Conservation (phyloP, 345 rosid genomes). For the Durio zibethinus region DNA sequence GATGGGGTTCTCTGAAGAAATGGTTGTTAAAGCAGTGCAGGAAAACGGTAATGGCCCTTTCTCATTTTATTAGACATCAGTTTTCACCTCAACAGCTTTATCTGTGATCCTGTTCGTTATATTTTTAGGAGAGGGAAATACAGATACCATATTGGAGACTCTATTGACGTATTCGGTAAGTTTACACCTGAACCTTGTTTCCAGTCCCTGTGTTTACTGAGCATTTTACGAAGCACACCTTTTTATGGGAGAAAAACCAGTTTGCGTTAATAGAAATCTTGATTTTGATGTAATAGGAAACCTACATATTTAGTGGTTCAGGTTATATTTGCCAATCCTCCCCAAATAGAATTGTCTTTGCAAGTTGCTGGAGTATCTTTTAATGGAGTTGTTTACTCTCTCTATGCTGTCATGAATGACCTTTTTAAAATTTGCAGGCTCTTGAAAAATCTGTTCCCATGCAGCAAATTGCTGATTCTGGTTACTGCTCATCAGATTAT, state of each 20-base stretch:
- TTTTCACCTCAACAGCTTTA: background rate
- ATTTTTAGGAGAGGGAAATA: conserved; percentile 52
- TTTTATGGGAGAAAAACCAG: background rate
- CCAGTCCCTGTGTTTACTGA: background rate
- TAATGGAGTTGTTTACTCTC: background rate
- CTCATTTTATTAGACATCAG: background rate
- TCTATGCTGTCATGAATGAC: background rate
- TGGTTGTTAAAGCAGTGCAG: conserved; percentile 45
- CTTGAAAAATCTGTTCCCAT: conserved; percentile 42
- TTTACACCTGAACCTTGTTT: background rate
- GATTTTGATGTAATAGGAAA: background rate
- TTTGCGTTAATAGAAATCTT: background rate
- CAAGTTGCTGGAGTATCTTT: background rate
- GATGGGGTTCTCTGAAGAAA: conserved; percentile 51
- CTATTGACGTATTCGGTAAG: conserved; percentile 54
- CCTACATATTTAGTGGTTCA: background rate
- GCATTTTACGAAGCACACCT: background rate
- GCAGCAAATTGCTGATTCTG: conserved; percentile 37
- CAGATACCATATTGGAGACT: conserved; percentile 51
- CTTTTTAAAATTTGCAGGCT: conserved; percentile 41
- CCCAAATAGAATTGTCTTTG: background rate
- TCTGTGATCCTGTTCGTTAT: background rate
- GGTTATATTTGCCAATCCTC: background rate
- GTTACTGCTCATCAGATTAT: conserved; percentile 43
- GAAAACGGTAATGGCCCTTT: conserved; percentile 42